Conservation (phyloP, 129 eudicot species). For the Pittosporum tobira region DNA sequence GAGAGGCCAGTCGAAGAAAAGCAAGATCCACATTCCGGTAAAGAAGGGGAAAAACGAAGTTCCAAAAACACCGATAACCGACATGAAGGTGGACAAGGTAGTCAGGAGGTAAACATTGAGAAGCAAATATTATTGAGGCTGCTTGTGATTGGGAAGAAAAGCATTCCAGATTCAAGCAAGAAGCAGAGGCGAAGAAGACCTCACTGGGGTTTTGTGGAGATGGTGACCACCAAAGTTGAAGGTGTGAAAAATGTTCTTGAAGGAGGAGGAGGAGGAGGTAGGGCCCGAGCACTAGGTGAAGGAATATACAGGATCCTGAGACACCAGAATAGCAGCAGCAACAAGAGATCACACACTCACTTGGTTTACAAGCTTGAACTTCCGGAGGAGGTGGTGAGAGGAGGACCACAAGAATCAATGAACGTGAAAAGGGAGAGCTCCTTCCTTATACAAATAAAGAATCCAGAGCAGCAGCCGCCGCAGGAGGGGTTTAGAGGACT, state of each 20-base stretch:
- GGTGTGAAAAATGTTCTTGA: slow-evolving; percentile 23
- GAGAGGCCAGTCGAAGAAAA: slow-evolving; percentile 18
- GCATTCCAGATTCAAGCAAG: slow-evolving; percentile 32
- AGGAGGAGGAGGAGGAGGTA: slow-evolving; percentile 33
- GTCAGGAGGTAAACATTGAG: slow-evolving; percentile 29
- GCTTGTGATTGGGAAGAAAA: slow-evolving; percentile 32
- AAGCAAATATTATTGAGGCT: slow-evolving; percentile 23
- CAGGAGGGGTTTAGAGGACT: slow-evolving; percentile 24
- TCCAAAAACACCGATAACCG: not conserved
- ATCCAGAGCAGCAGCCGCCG: slow-evolving; percentile 19
- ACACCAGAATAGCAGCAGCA: slow-evolving; percentile 14
- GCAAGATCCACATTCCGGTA: slow-evolving; percentile 27
- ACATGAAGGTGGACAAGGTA: slow-evolving; percentile 23
- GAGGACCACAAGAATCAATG: slow-evolving; percentile 27
- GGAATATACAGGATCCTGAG: slow-evolving; percentile 37
- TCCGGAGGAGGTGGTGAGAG: slow-evolving; percentile 20
- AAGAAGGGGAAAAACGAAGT: no score
- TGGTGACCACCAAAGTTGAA: slow-evolving; percentile 30
- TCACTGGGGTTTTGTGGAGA: slow-evolving; percentile 39
- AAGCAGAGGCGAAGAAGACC: slow-evolving; percentile 16
- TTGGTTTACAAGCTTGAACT: slow-evolving; percentile 36
- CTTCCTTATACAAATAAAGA: slow-evolving; percentile 35
- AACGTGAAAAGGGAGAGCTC: slow-evolving; percentile 37
- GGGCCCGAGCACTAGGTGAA: slow-evolving; percentile 37
- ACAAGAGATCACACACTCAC: slow-evolving; percentile 32